Percentiles rank a stretch among this genome's conserved stretches.
phyloP scores from a whole-genome alignment of 257 asterid genomes.

The Coffea eugenioides region DNA sequence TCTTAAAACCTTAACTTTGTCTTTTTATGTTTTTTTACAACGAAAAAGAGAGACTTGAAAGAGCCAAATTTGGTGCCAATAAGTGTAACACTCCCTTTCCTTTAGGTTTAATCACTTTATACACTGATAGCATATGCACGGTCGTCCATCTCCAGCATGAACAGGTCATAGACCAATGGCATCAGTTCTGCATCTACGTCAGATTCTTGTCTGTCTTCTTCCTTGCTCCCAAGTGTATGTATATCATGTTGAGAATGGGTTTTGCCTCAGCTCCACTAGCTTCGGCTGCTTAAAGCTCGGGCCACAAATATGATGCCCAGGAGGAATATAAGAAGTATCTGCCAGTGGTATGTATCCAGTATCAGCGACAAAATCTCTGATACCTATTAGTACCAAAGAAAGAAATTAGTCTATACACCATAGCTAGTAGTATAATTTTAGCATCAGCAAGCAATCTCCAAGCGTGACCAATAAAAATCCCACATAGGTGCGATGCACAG shows the following conservation, averaged over 20 bases:
- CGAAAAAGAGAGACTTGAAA: too few species aligned
- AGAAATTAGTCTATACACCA: background rate
- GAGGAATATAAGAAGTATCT: background rate
- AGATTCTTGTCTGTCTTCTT: background rate
- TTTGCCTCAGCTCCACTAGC: background rate
- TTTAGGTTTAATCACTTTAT: background rate
- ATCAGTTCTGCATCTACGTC: background rate
- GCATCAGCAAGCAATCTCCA: conserved; percentile 9
- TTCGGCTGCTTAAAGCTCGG: background rate
- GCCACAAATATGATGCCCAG: background rate
- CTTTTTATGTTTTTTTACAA: too few species aligned
- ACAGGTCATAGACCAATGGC: background rate
- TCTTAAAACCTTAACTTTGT: too few species aligned
- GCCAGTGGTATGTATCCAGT: background rate
- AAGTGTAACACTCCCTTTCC: background rate
- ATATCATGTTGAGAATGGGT: background rate
- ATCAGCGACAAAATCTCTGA: conserved; percentile 1
- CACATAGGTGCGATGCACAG: conserved; percentile 3
- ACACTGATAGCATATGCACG: background rate
- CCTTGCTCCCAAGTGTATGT: background rate
- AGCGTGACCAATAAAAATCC: conserved; percentile 10
- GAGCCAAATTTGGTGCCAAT: background rate
- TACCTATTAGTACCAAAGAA: background rate
- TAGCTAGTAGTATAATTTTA: background rate
- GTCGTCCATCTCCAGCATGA: background rate